Evolutionary conservation across 164 flowering plant genomes (phyloP), one percentile per base, ranked within the genome.

Genomic region (Tinospora cordifolia): DNA sequence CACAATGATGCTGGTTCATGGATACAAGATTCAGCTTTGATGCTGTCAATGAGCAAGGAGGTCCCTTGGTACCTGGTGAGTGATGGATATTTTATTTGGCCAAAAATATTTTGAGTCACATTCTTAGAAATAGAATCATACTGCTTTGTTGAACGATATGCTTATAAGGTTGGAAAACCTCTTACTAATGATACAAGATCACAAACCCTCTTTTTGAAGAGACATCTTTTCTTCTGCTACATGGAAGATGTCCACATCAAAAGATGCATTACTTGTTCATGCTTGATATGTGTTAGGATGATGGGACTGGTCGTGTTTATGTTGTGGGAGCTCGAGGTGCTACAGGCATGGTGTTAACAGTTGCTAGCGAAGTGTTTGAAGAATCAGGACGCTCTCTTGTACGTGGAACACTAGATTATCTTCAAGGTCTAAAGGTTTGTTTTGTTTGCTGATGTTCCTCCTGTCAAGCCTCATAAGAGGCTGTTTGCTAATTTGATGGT

Each of bases 1-100:
- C 99, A 92, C 81, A 92, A 91, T 81, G 98, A 95, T 81, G 83
- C 97, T 62, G 97, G 98, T 71, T 90, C 99, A 0, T 95, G 99
- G 99, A 88, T 91, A 73, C 97, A 92, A 74, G 99, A 95, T 80
- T 92, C 98, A 67, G 98, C 97, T 70, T 78, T 92, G 80, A 91
- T 92, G 94, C 79, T 90, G 22, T 91, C 97, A 38, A 86, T 82
- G 93, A 91, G 86, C 67, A 90, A 92, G 73, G 98, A 95, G 80
- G 98, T 91, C 69, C 98, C 96, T 8, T 95, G 99, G 99, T 95
- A 86, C 75, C 77, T 95, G 88, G 99, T 95, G 77, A 83, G 87
- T 73, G 57, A 44, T 21, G 66, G 1, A 41, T 54, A 22, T 25
- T 25, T 54, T 54, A 19, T 54, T n/a, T 21, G n/a, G 60, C 24